Percentiles rank a stretch among this genome's conserved stretches.
These are phyloP conservation scores for Blastosporella zonata DNA, from an alignment of 1,284 basidiomycete species.

Conservation along the genomic window DNA sequence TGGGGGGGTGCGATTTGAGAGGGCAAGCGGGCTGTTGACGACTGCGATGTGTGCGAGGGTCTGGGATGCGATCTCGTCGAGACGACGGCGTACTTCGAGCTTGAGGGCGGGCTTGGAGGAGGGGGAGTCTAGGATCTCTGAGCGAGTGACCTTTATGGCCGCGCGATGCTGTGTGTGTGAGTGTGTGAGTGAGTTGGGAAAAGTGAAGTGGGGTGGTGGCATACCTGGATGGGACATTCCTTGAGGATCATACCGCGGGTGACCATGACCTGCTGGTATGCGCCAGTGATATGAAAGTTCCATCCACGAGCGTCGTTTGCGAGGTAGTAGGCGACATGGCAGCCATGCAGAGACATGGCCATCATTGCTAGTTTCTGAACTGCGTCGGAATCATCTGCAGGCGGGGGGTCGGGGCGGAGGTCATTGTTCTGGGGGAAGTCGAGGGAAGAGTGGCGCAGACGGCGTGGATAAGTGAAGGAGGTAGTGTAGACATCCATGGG, in stretches of 20 bases:
- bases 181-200: conserved; percentile 15
- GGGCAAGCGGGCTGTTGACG: conserved; percentile 72
- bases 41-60: conserved; percentile 89
- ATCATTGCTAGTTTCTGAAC: conserved; percentile 81
- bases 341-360: conserved; percentile 77
- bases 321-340: conserved; percentile 76
- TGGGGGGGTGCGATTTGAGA: conserved; percentile 70
- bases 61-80: conserved; percentile 90
- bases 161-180: conserved; percentile 63
- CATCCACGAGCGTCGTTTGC: conserved; percentile 72
- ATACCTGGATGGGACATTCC: conserved; percentile 82
- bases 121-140: conserved; percentile 88
- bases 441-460: conserved; percentile 64
- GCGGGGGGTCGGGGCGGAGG: conserved; percentile 42
- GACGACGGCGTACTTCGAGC: conserved; percentile 78
- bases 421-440: conserved; percentile 51
- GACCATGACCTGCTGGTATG: conserved; percentile 90
- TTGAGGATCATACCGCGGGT: conserved; percentile 87
- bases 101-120: conserved; percentile 83
- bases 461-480: conserved; percentile 84
- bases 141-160: conserved; percentile 86
- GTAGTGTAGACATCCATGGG: conserved; percentile 92
- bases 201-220: conserved; percentile 21
- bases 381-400: conserved; percentile 62
- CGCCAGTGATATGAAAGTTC: conserved; percentile 91